These are phyloP conservation scores for Cadophora sp. DNA, from an alignment of 2,329 filamentous ascomycete species.

Conservation along the genomic window DNA sequence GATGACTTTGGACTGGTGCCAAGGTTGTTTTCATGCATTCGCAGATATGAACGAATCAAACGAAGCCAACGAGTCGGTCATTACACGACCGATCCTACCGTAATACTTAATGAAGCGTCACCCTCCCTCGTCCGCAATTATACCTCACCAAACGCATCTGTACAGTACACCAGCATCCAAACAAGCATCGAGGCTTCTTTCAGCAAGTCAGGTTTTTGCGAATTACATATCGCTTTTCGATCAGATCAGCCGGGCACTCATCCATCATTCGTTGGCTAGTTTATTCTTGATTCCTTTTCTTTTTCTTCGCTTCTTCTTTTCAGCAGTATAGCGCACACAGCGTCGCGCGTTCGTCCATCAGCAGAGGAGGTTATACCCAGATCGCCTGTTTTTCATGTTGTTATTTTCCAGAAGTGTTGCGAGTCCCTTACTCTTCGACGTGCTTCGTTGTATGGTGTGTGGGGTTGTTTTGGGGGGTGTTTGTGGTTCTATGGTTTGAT, in stretches of 20 bases:
- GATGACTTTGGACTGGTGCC: constrained; percentile 40
- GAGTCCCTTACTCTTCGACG: background rate
- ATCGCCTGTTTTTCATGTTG: constrained; percentile 10
- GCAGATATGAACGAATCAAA: background rate
- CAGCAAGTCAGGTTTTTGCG: background rate
- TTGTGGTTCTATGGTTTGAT: background rate
- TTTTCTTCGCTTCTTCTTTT: constrained; percentile 11
- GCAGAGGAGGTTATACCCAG: constrained; percentile 34
- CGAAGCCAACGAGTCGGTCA: constrained; percentile 21
- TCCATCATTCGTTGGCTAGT: background rate
- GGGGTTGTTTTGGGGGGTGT: background rate
- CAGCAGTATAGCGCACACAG: background rate
- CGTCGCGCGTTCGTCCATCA: background rate
- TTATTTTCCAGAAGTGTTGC: background rate
- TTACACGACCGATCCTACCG: constrained; percentile 22
- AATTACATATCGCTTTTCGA: background rate
- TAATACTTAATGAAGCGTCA: constrained; percentile 33
- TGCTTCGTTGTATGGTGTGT: background rate
- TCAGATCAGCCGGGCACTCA: background rate
- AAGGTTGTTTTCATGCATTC: constrained; percentile 20
- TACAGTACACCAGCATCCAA: constrained; percentile 15
- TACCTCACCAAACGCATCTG: background rate
- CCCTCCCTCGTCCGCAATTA: background rate
- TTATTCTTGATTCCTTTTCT: background rate
- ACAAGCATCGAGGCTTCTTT: background rate